A percentile compares a stretch with the other conserved stretches of the same genome.
These are phyloP conservation scores for Haberlea rhodopensis DNA, from an alignment of 257 asterid genomes.

Conservation along the genomic window DNA sequence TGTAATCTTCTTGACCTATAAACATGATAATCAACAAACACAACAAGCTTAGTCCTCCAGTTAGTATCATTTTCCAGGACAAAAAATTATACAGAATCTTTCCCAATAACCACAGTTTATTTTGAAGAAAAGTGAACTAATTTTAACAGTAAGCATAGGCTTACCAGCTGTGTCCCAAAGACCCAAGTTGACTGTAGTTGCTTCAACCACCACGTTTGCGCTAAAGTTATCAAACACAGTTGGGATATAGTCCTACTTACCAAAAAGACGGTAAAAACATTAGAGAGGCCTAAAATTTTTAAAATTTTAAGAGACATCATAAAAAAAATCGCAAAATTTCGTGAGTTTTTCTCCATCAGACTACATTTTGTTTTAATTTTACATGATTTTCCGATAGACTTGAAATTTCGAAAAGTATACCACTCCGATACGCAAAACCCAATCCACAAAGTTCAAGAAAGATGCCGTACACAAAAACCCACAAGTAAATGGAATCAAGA, in stretches of 20 bases:
- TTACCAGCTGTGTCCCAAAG: constrained; percentile 98
- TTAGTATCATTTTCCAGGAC: neutral
- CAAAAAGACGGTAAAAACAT: constrained; percentile 21
- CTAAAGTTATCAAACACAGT: constrained; percentile 95
- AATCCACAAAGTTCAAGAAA: constrained; percentile 16
- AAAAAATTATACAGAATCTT: constrained; percentile 5
- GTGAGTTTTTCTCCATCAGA: neutral
- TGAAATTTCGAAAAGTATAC: constrained; percentile 31
- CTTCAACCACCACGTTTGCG: constrained; percentile 95
- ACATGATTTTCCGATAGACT: neutral
- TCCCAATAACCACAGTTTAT: neutral
- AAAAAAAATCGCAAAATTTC: too few relatives aligned
- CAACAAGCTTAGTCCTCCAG: constrained; percentile 14
- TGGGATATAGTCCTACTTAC: constrained; percentile 74
- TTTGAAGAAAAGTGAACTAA: constrained; percentile 13
- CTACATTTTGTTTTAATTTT: too few relatives aligned
- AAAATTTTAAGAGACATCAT: neutral
- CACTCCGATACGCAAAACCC: neutral
- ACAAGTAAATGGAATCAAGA: constrained; percentile 29
- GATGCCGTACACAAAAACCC: constrained; percentile 34
- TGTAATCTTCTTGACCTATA: constrained; percentile 94
- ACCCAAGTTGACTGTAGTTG: constrained; percentile 85
- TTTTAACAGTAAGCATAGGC: constrained; percentile 5
- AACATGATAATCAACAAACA: constrained; percentile 24
- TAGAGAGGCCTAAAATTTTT: neutral